Evolutionary conservation across 768 basidiomycete genomes (phyloP).

Genomic region (Dacryopinax spathularia): DNA sequence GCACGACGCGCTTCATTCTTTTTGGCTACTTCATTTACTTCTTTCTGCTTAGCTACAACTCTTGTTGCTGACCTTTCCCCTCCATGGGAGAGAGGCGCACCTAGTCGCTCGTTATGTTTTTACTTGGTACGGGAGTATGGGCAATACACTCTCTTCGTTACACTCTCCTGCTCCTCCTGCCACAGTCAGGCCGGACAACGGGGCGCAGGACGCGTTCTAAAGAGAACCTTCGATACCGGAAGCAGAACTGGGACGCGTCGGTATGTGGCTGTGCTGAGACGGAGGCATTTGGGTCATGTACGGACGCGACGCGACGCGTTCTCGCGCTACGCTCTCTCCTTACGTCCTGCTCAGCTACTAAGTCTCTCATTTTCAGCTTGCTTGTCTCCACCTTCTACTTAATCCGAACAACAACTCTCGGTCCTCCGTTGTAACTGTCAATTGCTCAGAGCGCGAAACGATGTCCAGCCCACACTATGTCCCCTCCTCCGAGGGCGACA

Average conservation of each 20-base stretch:
- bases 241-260: neutral
- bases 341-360: too few relatives aligned
- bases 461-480: neutral
- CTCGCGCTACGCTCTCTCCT: neutral
- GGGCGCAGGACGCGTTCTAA: neutral
- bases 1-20: too few relatives aligned
- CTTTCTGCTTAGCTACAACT: too few relatives aligned
- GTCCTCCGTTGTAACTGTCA: too few relatives aligned
- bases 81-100: too few relatives aligned
- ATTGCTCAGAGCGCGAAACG: too few relatives aligned
- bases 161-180: neutral
- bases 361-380: neutral
- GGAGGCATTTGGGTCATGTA: too few relatives aligned
- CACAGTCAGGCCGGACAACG: neutral
- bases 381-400: neutral
- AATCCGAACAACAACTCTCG: neutral
- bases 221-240: neutral
- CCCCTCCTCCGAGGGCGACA: neutral
- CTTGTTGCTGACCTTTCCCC: too few relatives aligned
- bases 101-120: too few relatives aligned
- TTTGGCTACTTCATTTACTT: too few relatives aligned
- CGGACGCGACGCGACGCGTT: slow-evolving; percentile 1
- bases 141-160: too few relatives aligned
- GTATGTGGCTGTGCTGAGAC: neutral
- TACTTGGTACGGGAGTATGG: too few relatives aligned